Evolutionary conservation across 495 filamentous ascomycete genomes (phyloP).

Genomic region (Aspergillus heteromorphus): DNA sequence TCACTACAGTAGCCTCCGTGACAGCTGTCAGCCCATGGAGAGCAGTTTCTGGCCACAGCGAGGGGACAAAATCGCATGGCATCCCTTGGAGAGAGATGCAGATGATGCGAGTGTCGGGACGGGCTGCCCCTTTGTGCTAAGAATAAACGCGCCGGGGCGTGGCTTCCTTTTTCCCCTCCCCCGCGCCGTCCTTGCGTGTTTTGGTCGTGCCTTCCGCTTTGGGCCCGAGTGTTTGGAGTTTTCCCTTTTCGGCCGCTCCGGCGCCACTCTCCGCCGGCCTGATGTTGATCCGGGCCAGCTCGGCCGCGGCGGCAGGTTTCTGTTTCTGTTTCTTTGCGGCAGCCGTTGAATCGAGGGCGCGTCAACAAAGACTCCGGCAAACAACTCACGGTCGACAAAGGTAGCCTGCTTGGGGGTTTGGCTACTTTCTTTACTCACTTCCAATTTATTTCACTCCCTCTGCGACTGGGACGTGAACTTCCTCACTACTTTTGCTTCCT

Average conservation of each 20-base stretch:
- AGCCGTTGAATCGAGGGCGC: constrained; percentile 4
- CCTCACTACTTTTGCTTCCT: background rate
- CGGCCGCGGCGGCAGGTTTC: background rate
- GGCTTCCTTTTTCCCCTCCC: constrained; percentile 4
- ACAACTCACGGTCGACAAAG: constrained; percentile 1
- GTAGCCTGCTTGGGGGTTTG: constrained; percentile 1
- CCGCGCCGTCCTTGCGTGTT: constrained; percentile 17
- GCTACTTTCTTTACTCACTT: background rate
- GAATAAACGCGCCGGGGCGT: constrained; percentile 1
- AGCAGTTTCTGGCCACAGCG: background rate
- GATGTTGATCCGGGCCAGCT: constrained; percentile 10
- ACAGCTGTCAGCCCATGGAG: background rate
- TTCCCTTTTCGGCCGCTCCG: constrained; percentile 13
- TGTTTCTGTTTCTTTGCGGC: background rate
- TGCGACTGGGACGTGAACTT: background rate
- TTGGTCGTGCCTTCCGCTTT: constrained; percentile 17
- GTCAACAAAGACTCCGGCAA: constrained; percentile 10
- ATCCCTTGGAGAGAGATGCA: background rate
- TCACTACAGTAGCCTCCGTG: background rate
- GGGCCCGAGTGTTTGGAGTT: constrained; percentile 21
- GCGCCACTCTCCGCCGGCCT: constrained; percentile 10
- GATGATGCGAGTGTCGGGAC: background rate
- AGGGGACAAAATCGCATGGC: background rate
- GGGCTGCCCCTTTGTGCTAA: constrained; percentile 1
- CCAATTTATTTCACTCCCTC: background rate